These are phyloP conservation scores for Claviceps capensis DNA, from an alignment of 2,329 filamentous ascomycete species.

Conservation along the genomic window DNA sequence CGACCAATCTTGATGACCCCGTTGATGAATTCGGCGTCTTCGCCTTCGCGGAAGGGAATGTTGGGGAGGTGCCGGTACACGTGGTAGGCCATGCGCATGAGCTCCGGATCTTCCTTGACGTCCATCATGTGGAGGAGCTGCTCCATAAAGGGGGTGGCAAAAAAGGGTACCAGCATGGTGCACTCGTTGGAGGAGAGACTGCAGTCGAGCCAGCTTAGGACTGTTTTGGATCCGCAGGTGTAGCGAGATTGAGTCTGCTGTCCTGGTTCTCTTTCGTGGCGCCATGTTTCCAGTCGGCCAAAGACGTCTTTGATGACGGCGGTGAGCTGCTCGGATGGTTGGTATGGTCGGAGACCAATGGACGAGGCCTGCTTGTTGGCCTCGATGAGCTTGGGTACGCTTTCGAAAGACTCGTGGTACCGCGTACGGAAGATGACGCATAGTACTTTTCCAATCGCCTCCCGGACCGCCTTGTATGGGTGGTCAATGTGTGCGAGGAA, in stretches of 20 bases:
- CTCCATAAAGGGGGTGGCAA: slow-evolving; percentile 77
- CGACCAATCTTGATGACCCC: slow-evolving; percentile 80
- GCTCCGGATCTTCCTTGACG: slow-evolving; percentile 92
- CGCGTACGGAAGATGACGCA: slow-evolving; percentile 79
- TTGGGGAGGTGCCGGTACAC: slow-evolving; percentile 95
- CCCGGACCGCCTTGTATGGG: slow-evolving; percentile 92
- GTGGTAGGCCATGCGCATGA: slow-evolving; percentile 88
- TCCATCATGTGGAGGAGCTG: slow-evolving; percentile 99
- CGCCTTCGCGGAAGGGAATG: slow-evolving; percentile 77
- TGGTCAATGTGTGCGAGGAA: slow-evolving; percentile 89
- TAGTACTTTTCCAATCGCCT: slow-evolving; percentile 83
- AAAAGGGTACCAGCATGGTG: slow-evolving; percentile 80
- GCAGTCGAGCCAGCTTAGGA: slow-evolving; percentile 86
- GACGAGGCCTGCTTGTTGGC: slow-evolving; percentile 68
- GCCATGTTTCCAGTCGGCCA: slow-evolving; percentile 70
- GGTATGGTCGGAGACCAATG: slow-evolving; percentile 73
- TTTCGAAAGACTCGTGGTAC: slow-evolving; percentile 86
- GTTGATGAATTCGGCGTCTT: slow-evolving; percentile 73
- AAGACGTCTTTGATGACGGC: slow-evolving; percentile 65
- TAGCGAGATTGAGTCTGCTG: slow-evolving; percentile 91
- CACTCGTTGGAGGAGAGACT: slow-evolving; percentile 88
- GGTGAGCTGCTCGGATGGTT: slow-evolving; percentile 60
- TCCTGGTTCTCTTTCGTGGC: slow-evolving; percentile 67
- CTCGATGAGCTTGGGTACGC: slow-evolving; percentile 61
- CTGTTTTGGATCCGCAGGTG: slow-evolving; percentile 91